Evolutionary conservation across 1,284 basidiomycete genomes (phyloP).

Genomic region (Cryptococcus sp.): DNA sequence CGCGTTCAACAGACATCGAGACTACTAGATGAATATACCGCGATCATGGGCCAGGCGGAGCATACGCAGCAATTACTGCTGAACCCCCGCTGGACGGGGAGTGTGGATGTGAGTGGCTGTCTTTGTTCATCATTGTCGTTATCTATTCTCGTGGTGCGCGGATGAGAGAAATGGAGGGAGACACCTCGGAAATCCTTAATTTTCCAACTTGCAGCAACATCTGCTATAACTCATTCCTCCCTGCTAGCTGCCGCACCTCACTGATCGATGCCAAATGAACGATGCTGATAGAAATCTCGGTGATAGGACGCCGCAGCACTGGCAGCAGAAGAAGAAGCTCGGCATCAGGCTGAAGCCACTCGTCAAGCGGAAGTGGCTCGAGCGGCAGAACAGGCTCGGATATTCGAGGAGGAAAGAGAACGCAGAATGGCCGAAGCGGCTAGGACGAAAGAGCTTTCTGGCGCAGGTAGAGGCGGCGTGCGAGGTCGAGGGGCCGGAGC

Average conservation of each 20-base stretch:
- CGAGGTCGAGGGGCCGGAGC: constrained; percentile 7
- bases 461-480: constrained; percentile 8
- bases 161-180: neutral
- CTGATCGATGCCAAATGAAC: neutral
- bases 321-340: constrained; percentile 28
- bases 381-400: constrained; percentile 21
- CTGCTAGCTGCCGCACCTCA: neutral
- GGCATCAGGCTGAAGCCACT: constrained; percentile 18
- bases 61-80: constrained; percentile 46
- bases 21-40: constrained; percentile 49
- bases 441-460: constrained; percentile 6
- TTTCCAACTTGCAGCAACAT: neutral
- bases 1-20: constrained; percentile 45
- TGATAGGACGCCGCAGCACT: constrained; percentile 38
- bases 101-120: constrained; percentile 40
- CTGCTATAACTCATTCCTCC: neutral
- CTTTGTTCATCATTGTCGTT: neutral
- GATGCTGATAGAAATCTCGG: no score
- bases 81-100: constrained; percentile 49
- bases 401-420: constrained; percentile 26
- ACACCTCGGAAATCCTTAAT: neutral
- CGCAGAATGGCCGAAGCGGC: constrained; percentile 11
- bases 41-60: constrained; percentile 48
- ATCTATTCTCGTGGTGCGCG: neutral
- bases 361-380: constrained; percentile 18